Base-by-base conservation (phyloP, 225 moss, liverwort and hornwort species). In the Anthoceros angustus region DNA sequence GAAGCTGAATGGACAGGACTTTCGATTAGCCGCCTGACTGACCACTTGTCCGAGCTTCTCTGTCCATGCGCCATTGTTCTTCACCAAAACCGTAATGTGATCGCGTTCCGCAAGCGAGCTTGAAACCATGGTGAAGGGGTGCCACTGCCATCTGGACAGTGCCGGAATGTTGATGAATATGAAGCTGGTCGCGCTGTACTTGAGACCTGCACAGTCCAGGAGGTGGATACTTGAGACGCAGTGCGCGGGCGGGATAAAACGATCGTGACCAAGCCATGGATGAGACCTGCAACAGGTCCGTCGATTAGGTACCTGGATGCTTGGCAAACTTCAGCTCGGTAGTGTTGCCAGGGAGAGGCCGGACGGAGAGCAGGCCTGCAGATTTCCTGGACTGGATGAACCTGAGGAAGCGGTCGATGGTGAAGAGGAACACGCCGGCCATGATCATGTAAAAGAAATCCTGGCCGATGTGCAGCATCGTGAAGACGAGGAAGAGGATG, bases 281-380 rank as follows among this genome's bases (percentile, higher is more conserved):
- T 32, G 32, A 32, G 4, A 32, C 32, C 32, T 4, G 32, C 32
- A 32, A 32, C 32, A 32, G 32, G 32, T 32, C 4, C 32, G 4
- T 32, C 3, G 7, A 55, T 7, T 55, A n/a, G 3, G 0, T 15
- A 55, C 86, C 74, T 70, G 77, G 62, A 63, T 68, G 77, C 40
- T 72, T 86, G 39, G 83, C 78, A 43, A 83, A 86, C 39, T 79
- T 83, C 20, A 86, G 81, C 63, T 86, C 78, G 10, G 83, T 74
- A 32, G 79, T 70, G 4, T 83, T 75, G 63, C 74, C 77, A 24
- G 83, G 63, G 42, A 86, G 46, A 40, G 80, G 73, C 24, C 73
- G 61, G 0, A 78, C 81, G 9, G 79, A 80, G 39, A 83, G 71
- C 64, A 86, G 69, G 72, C 70, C 74, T 8, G 79, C 69, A 10